phyloP scores from a whole-genome alignment of 352 stramenopile genomes.

The Plasmopara viticola region DNA sequence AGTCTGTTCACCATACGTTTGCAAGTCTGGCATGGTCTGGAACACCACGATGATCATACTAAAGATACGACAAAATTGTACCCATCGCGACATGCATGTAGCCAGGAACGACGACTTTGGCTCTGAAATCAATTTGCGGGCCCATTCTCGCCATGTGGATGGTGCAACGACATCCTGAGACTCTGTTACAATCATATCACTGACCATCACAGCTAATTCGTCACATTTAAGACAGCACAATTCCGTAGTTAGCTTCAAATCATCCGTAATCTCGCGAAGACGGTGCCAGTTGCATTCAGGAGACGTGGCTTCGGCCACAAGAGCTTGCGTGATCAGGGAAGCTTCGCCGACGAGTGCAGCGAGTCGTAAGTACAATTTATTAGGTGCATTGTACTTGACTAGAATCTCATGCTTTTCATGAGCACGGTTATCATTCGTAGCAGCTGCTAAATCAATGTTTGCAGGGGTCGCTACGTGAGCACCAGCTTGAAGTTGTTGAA shows the following conservation, averaged over 20 bases:
- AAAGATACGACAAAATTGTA: conserved; percentile 57
- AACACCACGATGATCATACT: conserved; percentile 76
- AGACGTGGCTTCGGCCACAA: conserved; percentile 33
- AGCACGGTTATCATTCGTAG: conserved; percentile 19
- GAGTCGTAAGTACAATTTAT: conserved; percentile 55
- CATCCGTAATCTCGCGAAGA: conserved; percentile 45
- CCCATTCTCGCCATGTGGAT: conserved; percentile 29
- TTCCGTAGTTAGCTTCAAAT: conserved; percentile 46
- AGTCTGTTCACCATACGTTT: conserved; percentile 59
- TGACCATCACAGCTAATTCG: conserved; percentile 51
- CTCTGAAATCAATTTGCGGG: conserved; percentile 36
- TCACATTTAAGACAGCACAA: conserved; percentile 45
- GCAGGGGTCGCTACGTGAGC: conserved; percentile 13
- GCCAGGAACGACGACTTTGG: conserved; percentile 38
- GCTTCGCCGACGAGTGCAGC: conserved; percentile 56
- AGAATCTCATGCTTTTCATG: conserved; percentile 72
- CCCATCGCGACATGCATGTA: conserved; percentile 40
- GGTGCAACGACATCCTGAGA: conserved; percentile 32
- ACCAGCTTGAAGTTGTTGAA: conserved; percentile 30
- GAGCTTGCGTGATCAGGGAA: conserved; percentile 58
- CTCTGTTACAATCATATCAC: conserved; percentile 53
- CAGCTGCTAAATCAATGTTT: conserved; percentile 25
- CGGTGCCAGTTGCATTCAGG: conserved; percentile 34
- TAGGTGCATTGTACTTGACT: conserved; percentile 73
- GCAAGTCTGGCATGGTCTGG: conserved; percentile 72